Conservation (phyloP, 495 filamentous ascomycete species). For the Wilcoxina mikolae region DNA sequence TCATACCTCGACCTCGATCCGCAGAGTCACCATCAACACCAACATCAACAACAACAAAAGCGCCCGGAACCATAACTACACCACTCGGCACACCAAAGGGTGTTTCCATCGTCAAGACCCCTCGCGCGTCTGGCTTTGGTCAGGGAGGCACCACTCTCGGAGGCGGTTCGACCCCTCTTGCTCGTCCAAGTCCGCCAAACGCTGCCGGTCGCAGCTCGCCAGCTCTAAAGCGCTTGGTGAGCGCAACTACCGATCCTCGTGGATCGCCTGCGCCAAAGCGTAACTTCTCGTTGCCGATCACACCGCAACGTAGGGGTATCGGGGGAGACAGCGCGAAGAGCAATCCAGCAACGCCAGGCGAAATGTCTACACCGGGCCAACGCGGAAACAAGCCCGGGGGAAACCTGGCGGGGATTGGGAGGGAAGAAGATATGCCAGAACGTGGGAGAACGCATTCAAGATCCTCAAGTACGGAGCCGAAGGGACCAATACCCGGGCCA, state of each 20-base stretch:
- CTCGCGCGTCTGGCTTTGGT: not conserved
- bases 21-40: not conserved
- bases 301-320: not conserved
- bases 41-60: not conserved
- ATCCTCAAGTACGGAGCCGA: too few relatives aligned
- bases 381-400: not conserved
- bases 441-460: too few relatives aligned
- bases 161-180: not conserved
- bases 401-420: not conserved
- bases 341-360: not conserved
- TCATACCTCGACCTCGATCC: not conserved
- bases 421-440: not conserved
- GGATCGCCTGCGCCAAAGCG: not conserved
- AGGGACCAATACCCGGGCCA: too few relatives aligned
- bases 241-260: not conserved
- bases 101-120: not conserved
- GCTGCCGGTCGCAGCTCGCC: not conserved
- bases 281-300: not conserved
- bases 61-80: not conserved
- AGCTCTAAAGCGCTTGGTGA: not conserved
- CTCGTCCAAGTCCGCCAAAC: not conserved
- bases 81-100: not conserved
- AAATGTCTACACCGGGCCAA: not conserved
- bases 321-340: not conserved
- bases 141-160: not conserved